phyloP scores from a whole-genome alignment of 2,329 filamentous ascomycete species.

The Cladosporium cucumerinum region DNA sequence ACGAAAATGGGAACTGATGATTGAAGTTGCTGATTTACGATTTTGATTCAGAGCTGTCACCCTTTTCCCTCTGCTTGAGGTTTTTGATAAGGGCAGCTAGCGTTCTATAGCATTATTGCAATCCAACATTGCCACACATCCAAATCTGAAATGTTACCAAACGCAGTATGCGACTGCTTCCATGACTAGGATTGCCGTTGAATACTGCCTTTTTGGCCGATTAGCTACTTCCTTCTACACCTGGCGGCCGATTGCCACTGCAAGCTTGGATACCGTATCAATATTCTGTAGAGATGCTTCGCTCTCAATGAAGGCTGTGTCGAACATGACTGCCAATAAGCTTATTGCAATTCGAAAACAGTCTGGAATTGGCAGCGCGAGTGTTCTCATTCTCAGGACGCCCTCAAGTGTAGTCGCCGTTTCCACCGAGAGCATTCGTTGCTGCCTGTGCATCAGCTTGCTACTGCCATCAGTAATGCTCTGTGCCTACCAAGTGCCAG shows the following conservation, averaged over 20 bases:
- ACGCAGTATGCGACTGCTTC: neutral
- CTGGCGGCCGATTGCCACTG: neutral
- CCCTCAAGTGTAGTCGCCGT: neutral
- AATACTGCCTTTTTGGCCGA: neutral
- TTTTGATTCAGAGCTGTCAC: neutral
- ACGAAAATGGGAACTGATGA: neutral
- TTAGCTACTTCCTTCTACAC: neutral
- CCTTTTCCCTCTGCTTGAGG: neutral
- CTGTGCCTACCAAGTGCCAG: neutral
- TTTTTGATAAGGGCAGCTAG: neutral
- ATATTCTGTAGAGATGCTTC: too few species aligned
- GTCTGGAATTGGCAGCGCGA: neutral
- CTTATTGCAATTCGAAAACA: neutral
- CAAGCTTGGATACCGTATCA: too few species aligned
- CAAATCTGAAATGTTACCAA: neutral
- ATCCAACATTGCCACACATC: neutral
- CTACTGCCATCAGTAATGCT: neutral
- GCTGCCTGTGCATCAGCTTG: neutral
- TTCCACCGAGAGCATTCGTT: neutral
- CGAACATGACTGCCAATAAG: neutral
- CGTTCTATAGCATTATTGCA: neutral
- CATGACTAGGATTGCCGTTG: neutral
- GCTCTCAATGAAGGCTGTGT: neutral
- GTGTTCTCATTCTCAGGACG: neutral
- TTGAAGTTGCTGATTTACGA: neutral